Percentiles rank a stretch among this genome's conserved stretches.
Evolutionary conservation across 306 rosid genomes (phyloP).

Genomic region (Sindora glabra): DNA sequence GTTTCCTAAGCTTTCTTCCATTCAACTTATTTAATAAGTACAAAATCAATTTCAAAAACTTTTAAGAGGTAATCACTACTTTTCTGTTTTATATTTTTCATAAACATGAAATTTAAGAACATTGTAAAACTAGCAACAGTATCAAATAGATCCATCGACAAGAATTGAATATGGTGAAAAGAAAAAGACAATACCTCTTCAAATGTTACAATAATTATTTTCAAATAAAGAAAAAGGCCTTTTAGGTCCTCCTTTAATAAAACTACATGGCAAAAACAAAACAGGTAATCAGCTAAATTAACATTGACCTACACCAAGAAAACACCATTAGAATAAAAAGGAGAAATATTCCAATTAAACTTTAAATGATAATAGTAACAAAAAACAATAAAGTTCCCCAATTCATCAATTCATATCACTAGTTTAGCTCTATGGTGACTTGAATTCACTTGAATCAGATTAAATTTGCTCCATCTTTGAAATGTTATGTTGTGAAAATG

Average conservation of each 20-base stretch:
- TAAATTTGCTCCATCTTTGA: too few species aligned
- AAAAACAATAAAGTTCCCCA: slow-evolving; percentile 7
- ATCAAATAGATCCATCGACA: slow-evolving; percentile 1
- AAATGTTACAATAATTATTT: slow-evolving; percentile 88
- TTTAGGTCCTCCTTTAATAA: slow-evolving; percentile 67
- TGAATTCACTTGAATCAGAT: not conserved
- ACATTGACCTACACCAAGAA: slow-evolving; percentile 63
- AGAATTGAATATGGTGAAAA: not conserved
- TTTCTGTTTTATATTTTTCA: too few species aligned
- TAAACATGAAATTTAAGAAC: not conserved
- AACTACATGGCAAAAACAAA: slow-evolving; percentile 91
- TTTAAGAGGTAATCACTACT: too few species aligned
- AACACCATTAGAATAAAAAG: not conserved
- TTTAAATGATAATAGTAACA: not conserved
- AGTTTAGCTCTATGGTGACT: not conserved
- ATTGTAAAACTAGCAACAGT: not conserved
- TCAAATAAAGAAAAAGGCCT: slow-evolving; percentile 90
- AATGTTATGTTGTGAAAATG: too few species aligned
- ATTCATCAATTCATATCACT: not conserved
- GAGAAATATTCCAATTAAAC: not conserved
- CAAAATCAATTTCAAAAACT: not conserved
- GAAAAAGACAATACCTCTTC: slow-evolving; percentile 54
- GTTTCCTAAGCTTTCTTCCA: not conserved
- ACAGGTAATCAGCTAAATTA: slow-evolving; percentile 95
- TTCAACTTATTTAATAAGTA: not conserved